Evolutionary conservation across 139 green algal species (phyloP), one percentile per base, ranked within the genome.

Genomic region (Mychonastes homosphaera): DNA sequence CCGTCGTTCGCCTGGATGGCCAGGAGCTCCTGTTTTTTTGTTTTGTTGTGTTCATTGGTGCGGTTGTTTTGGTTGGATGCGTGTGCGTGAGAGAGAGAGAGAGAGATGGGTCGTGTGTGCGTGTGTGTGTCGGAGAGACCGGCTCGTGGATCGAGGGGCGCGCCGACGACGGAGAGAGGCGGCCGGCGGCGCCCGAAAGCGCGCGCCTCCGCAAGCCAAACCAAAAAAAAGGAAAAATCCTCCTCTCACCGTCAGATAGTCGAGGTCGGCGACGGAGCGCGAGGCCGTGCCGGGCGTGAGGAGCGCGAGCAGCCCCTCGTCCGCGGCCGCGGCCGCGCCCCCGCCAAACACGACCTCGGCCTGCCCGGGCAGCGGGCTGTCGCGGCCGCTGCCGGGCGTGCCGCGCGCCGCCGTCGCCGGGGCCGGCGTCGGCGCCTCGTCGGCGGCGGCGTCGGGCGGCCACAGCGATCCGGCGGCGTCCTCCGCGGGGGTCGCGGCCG

Each of bases 1-100:
- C 84, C 86, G 63, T 89, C 80, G 52, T 86, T 79, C 66, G 97
- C 88, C 69, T 98, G 92, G 45, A 98, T 97, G 23, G 92, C 92
- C 32, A 98, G 68, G 32, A 98, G 83, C 73, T 98, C 91, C 87
- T 97, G 82, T 64, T 74, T n/a, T n/a, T n/a, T n/a, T n/a, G n/a
- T n/a, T n/a, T n/a, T n/a, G n/a, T n/a, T n/a, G n/a, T 5, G 24
- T 3, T 12, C 24, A 12, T 34, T 10, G 26, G 49, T 8, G 24
- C 3, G 27, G 36, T 9, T n/a, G n/a, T n/a, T n/a, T n/a, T n/a
- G 23, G 8, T 49, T n/a, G 4, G 29, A 15, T 24, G 36, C 28
- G 34, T 36, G 24, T 32, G 4, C 39, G 39, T 63, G 16, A 32
- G 12, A 38, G 6, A 9, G 26, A 26, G 23, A 38, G 40, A 53